These are phyloP conservation scores for Citrullus colocynthis DNA, from an alignment of 306 rosid species.

Conservation along the genomic window DNA sequence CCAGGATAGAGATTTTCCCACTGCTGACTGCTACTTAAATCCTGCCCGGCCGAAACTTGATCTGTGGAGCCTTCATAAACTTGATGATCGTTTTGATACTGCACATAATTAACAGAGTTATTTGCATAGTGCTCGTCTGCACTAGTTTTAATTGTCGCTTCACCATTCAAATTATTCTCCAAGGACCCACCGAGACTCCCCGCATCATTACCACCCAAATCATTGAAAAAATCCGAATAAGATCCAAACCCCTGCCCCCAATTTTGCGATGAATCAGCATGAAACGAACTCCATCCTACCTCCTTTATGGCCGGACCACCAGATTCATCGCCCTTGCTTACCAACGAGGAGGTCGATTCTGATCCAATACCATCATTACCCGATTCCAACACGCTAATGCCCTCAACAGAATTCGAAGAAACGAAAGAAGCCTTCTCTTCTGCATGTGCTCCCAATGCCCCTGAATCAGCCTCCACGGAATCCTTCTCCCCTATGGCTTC, in stretches of 20 bases:
- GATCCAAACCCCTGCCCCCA: constrained; percentile 45
- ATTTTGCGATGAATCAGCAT: constrained; percentile 38
- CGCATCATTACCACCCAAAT: constrained; percentile 35
- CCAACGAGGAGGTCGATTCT: constrained; percentile 8
- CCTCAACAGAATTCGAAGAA: constrained; percentile 21
- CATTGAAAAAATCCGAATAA: constrained; percentile 65
- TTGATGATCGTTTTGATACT: constrained; percentile 34
- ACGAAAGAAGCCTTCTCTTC: constrained; percentile 16
- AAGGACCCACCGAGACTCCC: constrained; percentile 17
- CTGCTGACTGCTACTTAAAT: constrained; percentile 37
- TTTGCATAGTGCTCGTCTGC: constrained; percentile 19
- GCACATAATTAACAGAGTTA: constrained; percentile 21
- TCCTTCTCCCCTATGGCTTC: constrained; percentile 10
- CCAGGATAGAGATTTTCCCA: constrained; percentile 84
- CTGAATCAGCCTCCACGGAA: constrained; percentile 14
- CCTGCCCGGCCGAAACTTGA: constrained; percentile 29
- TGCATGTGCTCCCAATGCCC: constrained; percentile 11
- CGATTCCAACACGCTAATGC: constrained; percentile 14
- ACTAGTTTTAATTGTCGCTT: constrained; percentile 11
- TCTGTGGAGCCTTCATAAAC: constrained; percentile 26
- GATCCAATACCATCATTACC: constrained; percentile 21
- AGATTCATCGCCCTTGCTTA: constrained; percentile 16
- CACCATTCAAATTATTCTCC: constrained; percentile 13
- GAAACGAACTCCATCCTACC: constrained; percentile 71
- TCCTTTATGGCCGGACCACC: constrained; percentile 39